Evolutionary conservation across 257 asterid genomes (phyloP).

Genomic region (Cinchona pubescens): DNA sequence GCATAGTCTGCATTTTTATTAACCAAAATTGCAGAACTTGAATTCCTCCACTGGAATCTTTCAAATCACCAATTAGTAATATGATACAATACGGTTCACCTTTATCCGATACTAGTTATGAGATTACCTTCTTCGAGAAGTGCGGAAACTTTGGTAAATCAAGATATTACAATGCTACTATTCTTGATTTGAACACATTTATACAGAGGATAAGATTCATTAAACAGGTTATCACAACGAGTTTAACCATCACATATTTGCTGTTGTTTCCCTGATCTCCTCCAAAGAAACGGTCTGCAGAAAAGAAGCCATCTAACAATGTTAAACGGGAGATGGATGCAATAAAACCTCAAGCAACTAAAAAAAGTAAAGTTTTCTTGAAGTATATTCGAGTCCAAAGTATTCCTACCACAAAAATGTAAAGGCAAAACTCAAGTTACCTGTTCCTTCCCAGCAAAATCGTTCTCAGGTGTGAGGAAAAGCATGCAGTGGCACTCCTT

Average conservation of each 20-base stretch:
- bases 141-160: neutral
- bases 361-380: neutral
- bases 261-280: conserved; percentile 81
- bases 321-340: neutral
- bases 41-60: neutral
- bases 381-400: neutral
- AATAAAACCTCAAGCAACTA: neutral
- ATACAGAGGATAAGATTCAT: conserved; percentile 13
- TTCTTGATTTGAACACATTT: conserved; percentile 8
- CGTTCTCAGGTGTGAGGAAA: conserved; percentile 80
- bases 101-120: neutral
- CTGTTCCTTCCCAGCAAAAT: conserved; percentile 92
- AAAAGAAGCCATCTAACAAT: conserved; percentile 14
- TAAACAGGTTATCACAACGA: neutral
- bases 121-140: neutral
- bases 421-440: conserved; percentile 24
- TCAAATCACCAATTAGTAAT: neutral
- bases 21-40: neutral
- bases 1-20: neutral
- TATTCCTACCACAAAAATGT: neutral
- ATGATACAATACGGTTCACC: no score
- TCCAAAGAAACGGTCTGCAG: conserved; percentile 63
- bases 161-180: neutral
- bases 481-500: conserved; percentile 98
- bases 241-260: conserved; percentile 51